Evolutionary conservation across 2,329 filamentous ascomycete species (phyloP).

Genomic region (Chrysoporthe deuterocubensis): DNA sequence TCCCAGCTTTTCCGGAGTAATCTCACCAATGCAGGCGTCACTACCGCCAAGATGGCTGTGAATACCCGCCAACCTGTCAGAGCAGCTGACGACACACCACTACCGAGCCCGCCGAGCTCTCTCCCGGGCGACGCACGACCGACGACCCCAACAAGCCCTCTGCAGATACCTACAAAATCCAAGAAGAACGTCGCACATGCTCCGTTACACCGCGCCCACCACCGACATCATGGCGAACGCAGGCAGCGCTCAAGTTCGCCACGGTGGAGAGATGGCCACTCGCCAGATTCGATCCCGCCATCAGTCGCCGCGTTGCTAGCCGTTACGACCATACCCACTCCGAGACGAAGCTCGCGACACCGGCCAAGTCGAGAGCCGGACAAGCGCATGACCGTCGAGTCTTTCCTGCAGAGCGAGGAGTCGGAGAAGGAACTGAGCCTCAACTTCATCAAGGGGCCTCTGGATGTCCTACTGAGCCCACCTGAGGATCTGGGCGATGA

Average conservation of each 20-base stretch:
- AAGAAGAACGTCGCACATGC: constrained; percentile 42
- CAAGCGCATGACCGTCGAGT: constrained; percentile 57
- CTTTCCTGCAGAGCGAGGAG: constrained; percentile 58
- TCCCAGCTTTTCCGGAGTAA: constrained; percentile 19
- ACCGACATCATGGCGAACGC: constrained; percentile 40
- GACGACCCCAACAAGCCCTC: constrained; percentile 52
- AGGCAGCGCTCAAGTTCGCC: constrained; percentile 38
- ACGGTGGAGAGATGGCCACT: constrained; percentile 49
- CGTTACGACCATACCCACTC: constrained; percentile 62
- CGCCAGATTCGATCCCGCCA: constrained; percentile 59
- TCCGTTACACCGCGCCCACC: constrained; percentile 43
- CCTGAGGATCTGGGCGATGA: constrained; percentile 62
- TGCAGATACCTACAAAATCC: constrained; percentile 56
- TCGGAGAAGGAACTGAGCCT: constrained; percentile 64
- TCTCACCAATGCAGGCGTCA: constrained; percentile 31
- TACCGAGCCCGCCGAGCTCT: constrained; percentile 35
- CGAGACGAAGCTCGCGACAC: constrained; percentile 42
- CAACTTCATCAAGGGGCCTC: constrained; percentile 56
- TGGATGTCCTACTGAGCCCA: constrained; percentile 63
- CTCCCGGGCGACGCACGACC: constrained; percentile 41
- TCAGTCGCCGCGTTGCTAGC: constrained; percentile 65
- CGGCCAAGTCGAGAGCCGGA: constrained; percentile 36
- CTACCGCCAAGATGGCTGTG: constrained; percentile 34
- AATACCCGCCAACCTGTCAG: constrained; percentile 36
- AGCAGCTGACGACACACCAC: constrained; percentile 29